Conservation (phyloP, 1,284 basidiomycete genomes). For the Microbotryum lychnidis-dioicae region DNA sequence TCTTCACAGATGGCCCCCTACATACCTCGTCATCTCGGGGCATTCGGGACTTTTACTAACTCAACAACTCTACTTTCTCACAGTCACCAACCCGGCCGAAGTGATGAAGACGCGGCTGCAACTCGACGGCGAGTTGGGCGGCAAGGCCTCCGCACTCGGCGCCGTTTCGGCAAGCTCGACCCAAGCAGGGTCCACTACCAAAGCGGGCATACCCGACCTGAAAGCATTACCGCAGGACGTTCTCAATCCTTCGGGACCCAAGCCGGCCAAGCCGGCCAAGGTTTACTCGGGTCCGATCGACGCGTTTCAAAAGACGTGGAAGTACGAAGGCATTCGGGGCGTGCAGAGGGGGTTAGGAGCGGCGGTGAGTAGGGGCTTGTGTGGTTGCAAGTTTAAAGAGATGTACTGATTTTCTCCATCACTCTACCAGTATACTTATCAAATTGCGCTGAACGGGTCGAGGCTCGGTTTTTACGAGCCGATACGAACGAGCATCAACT, state of each 20-base stretch:
- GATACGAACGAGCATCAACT: constrained; percentile 65
- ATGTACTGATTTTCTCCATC: background rate
- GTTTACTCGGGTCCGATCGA: constrained; percentile 87
- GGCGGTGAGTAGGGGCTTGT: constrained; percentile 56
- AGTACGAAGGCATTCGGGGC: constrained; percentile 78
- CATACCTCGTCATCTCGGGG: no score
- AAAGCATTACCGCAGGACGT: background rate
- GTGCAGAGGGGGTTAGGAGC: constrained; percentile 82
- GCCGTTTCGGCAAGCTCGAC: constrained; percentile 46
- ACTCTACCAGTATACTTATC: constrained; percentile 67
- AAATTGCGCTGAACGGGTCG: constrained; percentile 90
- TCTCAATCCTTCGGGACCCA: background rate
- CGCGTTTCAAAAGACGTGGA: constrained; percentile 80
- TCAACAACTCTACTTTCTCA: no score
- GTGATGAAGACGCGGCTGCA: constrained; percentile 91
- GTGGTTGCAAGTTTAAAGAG: background rate
- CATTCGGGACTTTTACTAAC: no score
- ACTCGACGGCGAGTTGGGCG: constrained; percentile 74
- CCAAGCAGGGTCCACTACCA: background rate
- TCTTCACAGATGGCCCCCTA: no score
- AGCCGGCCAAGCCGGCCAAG: constrained; percentile 39
- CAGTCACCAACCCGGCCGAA: constrained; percentile 33
- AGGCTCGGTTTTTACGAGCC: constrained; percentile 96
- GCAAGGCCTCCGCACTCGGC: constrained; percentile 12
- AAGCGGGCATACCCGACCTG: background rate